These are phyloP conservation scores for Dendryphion nanum DNA, from an alignment of 2,329 filamentous ascomycete species.

Conservation along the genomic window DNA sequence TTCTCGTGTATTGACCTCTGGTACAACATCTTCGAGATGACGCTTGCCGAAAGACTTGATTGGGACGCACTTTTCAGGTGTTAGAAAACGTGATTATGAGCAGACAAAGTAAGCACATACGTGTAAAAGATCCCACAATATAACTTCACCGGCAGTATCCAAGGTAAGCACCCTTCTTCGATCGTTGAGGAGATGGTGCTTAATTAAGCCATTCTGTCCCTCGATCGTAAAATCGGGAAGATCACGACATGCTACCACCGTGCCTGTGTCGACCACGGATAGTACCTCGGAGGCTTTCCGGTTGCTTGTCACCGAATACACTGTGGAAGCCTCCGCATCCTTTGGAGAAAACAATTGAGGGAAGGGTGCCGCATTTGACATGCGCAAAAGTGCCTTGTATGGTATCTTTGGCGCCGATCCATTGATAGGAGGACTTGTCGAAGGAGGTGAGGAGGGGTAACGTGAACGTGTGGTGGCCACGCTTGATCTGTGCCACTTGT, in stretches of 20 bases:
- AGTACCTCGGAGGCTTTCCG: slow-evolving; percentile 60
- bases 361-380: slow-evolving; percentile 82
- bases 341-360: slow-evolving; percentile 53
- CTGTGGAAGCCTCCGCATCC: slow-evolving; percentile 56
- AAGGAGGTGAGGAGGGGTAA: slow-evolving; percentile 39
- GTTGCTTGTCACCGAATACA: slow-evolving; percentile 48
- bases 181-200: slow-evolving; percentile 89
- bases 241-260: slow-evolving; percentile 38
- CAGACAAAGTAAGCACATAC: slow-evolving; percentile 47
- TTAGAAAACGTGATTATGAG: slow-evolving; percentile 13
- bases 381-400: slow-evolving; percentile 71
- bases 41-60: slow-evolving; percentile 92
- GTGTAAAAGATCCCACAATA: slow-evolving; percentile 90
- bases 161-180: slow-evolving; percentile 83
- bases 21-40: slow-evolving; percentile 88
- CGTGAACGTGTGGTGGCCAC: slow-evolving; percentile 45
- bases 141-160: slow-evolving; percentile 91
- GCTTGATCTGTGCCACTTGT: slow-evolving; percentile 55
- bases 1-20: slow-evolving; percentile 81
- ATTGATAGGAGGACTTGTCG: slow-evolving; percentile 30
- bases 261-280: slow-evolving; percentile 37
- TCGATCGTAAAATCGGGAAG: slow-evolving; percentile 66
- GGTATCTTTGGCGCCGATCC: slow-evolving; percentile 62
- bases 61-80: slow-evolving; percentile 66
- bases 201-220: slow-evolving; percentile 91